Percentiles rank a stretch among this genome's conserved stretches.
phyloP scores from a whole-genome alignment of 2,329 filamentous ascomycete genomes.

The Orbilia brochopaga region DNA sequence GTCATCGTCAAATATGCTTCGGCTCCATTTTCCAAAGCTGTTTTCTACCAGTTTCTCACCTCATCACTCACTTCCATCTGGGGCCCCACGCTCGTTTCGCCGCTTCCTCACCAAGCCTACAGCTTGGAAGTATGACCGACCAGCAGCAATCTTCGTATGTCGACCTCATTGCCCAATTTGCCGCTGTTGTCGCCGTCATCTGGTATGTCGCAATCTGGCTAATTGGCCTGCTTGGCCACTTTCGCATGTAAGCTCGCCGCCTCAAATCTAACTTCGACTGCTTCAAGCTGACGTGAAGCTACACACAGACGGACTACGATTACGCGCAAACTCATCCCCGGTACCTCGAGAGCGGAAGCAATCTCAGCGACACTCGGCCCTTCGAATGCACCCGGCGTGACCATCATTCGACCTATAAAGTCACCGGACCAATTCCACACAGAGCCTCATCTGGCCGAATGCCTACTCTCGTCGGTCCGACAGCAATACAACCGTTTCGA shows the following conservation, averaged over 20 bases:
- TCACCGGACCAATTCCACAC: conserved; percentile 64
- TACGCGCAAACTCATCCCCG: conserved; percentile 30
- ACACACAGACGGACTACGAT: conserved; percentile 30
- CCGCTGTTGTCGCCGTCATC: conserved; percentile 61
- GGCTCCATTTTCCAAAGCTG: conserved; percentile 7
- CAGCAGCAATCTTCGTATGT: conserved; percentile 24
- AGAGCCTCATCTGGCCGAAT: conserved; percentile 88
- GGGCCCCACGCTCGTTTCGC: conserved; percentile 28
- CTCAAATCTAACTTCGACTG: background rate
- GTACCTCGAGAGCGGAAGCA: conserved; percentile 29
- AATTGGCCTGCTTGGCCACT: conserved; percentile 67
- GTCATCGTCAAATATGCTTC: conserved; percentile 10
- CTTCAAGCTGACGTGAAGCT: background rate
- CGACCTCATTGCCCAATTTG: conserved; percentile 25
- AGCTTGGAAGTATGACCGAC: conserved; percentile 23
- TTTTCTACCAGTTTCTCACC: background rate
- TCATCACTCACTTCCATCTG: conserved; percentile 26
- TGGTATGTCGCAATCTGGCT: conserved; percentile 66
- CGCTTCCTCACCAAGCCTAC: conserved; percentile 12
- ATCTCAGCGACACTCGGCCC: conserved; percentile 31
- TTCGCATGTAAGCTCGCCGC: conserved; percentile 63
- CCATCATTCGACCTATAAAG: conserved; percentile 90
- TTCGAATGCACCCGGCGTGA: conserved; percentile 65
- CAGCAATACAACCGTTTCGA: conserved; percentile 80
- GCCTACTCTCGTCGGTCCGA: conserved; percentile 81